A percentile compares a stretch with the other conserved stretches of the same genome.
phyloP scores from a whole-genome alignment of 2,329 filamentous ascomycete species.

The Raffaelea deltoideospora region DNA sequence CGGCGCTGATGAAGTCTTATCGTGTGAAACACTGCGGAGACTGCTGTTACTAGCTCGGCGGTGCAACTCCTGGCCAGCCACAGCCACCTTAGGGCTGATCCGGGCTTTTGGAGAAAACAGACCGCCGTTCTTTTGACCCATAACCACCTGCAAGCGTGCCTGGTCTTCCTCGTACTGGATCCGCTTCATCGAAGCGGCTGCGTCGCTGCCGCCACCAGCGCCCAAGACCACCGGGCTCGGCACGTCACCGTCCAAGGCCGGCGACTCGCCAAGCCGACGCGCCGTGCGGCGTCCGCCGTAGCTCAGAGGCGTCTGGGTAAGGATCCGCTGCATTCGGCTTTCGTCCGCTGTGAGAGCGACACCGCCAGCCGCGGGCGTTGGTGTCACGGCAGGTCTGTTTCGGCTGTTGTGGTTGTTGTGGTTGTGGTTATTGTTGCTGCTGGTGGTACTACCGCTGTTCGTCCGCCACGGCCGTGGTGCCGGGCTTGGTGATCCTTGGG shows the following conservation, averaged over 20 bases:
- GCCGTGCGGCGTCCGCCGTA: slow-evolving; percentile 10
- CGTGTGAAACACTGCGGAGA: slow-evolving; percentile 6
- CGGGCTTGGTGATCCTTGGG: slow-evolving; percentile 31
- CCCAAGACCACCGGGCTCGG: slow-evolving; percentile 9
- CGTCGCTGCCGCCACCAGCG: slow-evolving; percentile 10
- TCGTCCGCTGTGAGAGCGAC: slow-evolving; percentile 5
- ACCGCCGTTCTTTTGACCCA: slow-evolving; percentile 13
- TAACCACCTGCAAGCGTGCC: slow-evolving; percentile 10
- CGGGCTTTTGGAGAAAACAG: slow-evolving; percentile 20
- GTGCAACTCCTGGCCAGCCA: slow-evolving; percentile 17
- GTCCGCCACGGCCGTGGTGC: slow-evolving; percentile 30
- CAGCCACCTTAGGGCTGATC: slow-evolving; percentile 20
- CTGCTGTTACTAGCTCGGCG: slow-evolving; percentile 21
- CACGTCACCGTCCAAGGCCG: background rate
- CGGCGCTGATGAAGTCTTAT: background rate
- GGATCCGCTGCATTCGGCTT: slow-evolving; percentile 10
- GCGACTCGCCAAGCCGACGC: slow-evolving; percentile 7
- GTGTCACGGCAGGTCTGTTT: background rate
- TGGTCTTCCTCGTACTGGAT: slow-evolving; percentile 14
- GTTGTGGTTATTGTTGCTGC: background rate
- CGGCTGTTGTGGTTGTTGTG: background rate
- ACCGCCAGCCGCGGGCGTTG: background rate
- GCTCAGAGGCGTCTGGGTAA: slow-evolving; percentile 12
- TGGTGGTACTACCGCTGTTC: slow-evolving; percentile 12
- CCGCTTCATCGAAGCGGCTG: slow-evolving; percentile 8